These are phyloP conservation scores for Rhodomyrtus psidioides DNA, from an alignment of 441 rosid genomes.

Conservation along the genomic window DNA sequence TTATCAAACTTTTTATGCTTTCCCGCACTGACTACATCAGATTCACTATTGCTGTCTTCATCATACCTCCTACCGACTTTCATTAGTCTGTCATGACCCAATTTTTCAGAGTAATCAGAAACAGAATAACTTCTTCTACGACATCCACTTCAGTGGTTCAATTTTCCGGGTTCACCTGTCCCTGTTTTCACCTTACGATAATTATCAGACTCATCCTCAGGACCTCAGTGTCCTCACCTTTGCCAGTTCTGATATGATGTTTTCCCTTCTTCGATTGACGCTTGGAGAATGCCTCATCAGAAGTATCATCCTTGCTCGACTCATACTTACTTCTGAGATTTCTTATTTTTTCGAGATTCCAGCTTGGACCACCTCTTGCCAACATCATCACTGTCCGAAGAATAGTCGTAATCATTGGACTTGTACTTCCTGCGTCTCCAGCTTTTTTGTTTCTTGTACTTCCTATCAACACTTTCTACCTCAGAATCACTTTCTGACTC, in stretches of 20 bases:
- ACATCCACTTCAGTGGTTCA: background rate
- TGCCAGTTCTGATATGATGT: conserved; percentile 3
- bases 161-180: conserved; percentile 9
- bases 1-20: background rate
- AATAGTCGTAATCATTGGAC: too few relatives aligned
- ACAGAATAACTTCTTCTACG: background rate
- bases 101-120: conserved; percentile 5
- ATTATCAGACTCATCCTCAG: conserved; percentile 25
- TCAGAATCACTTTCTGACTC: too few relatives aligned
- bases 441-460: too few relatives aligned
- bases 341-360: too few relatives aligned
- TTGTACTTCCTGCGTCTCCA: too few relatives aligned
- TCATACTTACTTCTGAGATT: too few relatives aligned
- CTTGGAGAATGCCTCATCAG: conserved; percentile 18
- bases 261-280: conserved; percentile 14
- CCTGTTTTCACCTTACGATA: conserved; percentile 12
- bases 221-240: conserved; percentile 10
- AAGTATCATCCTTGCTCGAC: background rate
- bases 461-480: too few relatives aligned
- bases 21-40: conserved; percentile 5
- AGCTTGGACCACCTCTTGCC: too few relatives aligned
- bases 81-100: background rate
- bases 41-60: conserved; percentile 13
- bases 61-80: background rate
- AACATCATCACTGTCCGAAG: too few relatives aligned